These are phyloP conservation scores for Schizothecium vesticola DNA, from an alignment of 495 filamentous ascomycete genomes.

Conservation along the genomic window DNA sequence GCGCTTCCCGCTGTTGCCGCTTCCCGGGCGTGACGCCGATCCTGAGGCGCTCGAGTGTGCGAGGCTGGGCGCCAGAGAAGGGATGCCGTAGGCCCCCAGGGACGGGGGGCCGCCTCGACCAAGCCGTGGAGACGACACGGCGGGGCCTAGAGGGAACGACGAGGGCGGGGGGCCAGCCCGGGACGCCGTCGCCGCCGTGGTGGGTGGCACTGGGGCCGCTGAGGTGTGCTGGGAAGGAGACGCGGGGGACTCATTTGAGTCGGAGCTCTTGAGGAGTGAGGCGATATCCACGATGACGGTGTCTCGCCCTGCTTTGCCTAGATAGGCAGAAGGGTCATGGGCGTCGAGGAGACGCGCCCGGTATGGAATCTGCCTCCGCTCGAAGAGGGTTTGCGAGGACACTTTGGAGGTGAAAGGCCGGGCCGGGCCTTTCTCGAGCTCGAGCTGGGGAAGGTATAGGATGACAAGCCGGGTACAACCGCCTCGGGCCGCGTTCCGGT, in stretches of 20 bases:
- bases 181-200: slow-evolving; percentile 30
- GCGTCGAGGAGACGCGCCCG: slow-evolving; percentile 14
- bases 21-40: slow-evolving; percentile 14
- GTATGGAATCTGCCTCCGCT: slow-evolving; percentile 2
- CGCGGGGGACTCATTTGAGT: slow-evolving; percentile 71
- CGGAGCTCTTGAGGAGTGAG: slow-evolving; percentile 69
- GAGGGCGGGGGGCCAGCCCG: slow-evolving; percentile 15
- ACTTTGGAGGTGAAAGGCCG: slow-evolving; percentile 11
- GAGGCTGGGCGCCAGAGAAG: slow-evolving; percentile 4
- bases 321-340: slow-evolving; percentile 21
- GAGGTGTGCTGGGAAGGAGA: slow-evolving; percentile 49
- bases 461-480: neutral
- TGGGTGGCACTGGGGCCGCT: slow-evolving; percentile 45
- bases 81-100: neutral
- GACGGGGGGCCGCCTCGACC: slow-evolving; percentile 9
- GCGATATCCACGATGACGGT: slow-evolving; percentile 86
- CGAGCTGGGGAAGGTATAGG: neutral
- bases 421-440: slow-evolving; percentile 7
- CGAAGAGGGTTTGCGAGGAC: slow-evolving; percentile 7
- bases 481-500: neutral
- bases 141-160: slow-evolving; percentile 21
- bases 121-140: slow-evolving; percentile 17
- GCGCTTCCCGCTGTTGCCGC: slow-evolving; percentile 33
- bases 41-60: slow-evolving; percentile 8
- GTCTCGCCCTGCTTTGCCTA: slow-evolving; percentile 30